Evolutionary conservation across 2,329 filamentous ascomycete genomes (phyloP).

Genomic region (Hypocreales sp.): DNA sequence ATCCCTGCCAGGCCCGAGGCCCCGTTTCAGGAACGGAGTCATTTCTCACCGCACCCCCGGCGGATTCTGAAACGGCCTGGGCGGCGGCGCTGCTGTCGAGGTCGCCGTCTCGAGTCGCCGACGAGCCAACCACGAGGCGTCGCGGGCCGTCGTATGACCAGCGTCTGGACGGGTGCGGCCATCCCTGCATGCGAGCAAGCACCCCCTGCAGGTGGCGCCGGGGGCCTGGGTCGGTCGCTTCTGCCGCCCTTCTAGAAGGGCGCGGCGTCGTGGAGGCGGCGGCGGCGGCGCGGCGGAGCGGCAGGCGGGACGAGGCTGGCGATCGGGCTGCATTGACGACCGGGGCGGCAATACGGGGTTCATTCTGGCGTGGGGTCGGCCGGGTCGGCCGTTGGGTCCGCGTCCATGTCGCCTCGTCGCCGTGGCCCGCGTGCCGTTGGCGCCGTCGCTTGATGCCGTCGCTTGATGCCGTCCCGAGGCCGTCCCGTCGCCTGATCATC

Average conservation of each 20-base stretch:
- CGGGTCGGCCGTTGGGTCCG: too few species aligned
- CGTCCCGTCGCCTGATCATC: too few species aligned
- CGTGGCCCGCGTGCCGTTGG: too few species aligned
- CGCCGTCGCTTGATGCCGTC: too few species aligned
- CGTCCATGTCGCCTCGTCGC: too few species aligned
- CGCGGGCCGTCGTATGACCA: slow-evolving; percentile 5
- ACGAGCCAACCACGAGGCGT: slow-evolving; percentile 5
- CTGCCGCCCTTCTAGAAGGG: slow-evolving; percentile 17
- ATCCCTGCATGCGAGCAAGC: slow-evolving; percentile 1
- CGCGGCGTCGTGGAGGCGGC: background rate
- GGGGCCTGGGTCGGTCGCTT: slow-evolving; percentile 6
- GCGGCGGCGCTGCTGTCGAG: background rate
- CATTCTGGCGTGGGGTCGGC: too few species aligned
- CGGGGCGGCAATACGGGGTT: too few species aligned
- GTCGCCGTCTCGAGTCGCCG: slow-evolving; percentile 5
- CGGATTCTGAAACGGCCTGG: slow-evolving; percentile 12
- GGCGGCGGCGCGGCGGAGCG: too few species aligned
- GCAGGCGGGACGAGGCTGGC: too few species aligned
- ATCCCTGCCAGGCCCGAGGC: slow-evolving; percentile 5
- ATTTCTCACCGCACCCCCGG: slow-evolving; percentile 11
- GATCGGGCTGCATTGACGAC: too few species aligned
- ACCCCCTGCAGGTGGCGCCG: slow-evolving; percentile 1
- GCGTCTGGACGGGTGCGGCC: slow-evolving; percentile 2
- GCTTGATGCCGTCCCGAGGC: too few species aligned
- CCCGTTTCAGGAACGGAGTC: slow-evolving; percentile 14